Base-by-base conservation (phyloP, 176 grass and related monocot genomes). In the Pharus latifolius region DNA sequence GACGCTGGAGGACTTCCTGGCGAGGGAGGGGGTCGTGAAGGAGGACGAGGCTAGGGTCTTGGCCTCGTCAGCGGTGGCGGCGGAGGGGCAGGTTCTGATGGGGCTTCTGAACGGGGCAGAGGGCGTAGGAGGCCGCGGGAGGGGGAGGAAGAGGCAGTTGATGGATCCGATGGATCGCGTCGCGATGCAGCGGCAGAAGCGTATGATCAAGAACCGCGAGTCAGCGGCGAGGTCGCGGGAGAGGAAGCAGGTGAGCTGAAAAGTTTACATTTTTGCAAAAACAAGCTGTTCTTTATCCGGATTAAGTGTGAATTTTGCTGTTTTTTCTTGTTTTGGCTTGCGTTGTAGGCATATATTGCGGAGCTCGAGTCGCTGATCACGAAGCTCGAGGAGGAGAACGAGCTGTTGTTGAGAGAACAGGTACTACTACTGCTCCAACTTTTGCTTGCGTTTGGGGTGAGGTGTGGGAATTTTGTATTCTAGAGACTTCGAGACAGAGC, bases 171-270 rank as follows among this genome's bases (percentile, higher is more conserved):
- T 91, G 49, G 95, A 99, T 73, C 87, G 87, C 60, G 89, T 79
- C 19, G 48, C 82, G 27, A 59, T 94, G 67, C 95, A 99, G 56
- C 76, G 90, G 33, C 87, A 99, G 79, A 99, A 99, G 76, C 78
- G 95, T 30, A 99, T 99, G 95, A 99, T 99, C 17, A 99, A 99
- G 47, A 99, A 99, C 75, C 80, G 95, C 56, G 95, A 99, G 67
- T 99, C 95, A 1, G 90, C 95, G 3, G 95, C 90, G 42, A 83
- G 95, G 76, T 99, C 95, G n/a, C 91, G 95, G 42, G 95, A 99
- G 82, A 88, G 95, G 52, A 99, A 99, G 64, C 95, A 99, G 87
- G 95, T 94, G 56, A 22, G 62, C 43, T 23, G 13, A n/a, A 50
- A 60, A 16, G 4, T 27, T 41, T 53, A 32, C 35, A 25, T 16